Percentiles rank a stretch among this genome's conserved stretches.
These are phyloP conservation scores for Ampelomyces quisqualis DNA, from an alignment of 2,329 filamentous ascomycete species.

Conservation along the genomic window DNA sequence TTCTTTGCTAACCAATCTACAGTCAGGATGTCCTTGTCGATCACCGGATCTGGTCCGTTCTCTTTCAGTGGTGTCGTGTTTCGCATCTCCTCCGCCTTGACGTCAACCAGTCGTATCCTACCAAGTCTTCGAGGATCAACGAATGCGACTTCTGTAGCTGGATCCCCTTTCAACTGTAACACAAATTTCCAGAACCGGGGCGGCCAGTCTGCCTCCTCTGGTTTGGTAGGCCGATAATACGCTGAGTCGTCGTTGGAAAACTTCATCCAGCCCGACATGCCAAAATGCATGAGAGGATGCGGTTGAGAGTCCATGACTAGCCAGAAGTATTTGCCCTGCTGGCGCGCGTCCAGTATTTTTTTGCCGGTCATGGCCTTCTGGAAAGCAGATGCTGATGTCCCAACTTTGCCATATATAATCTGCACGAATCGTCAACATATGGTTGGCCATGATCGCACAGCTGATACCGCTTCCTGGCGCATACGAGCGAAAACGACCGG, in stretches of 20 bases:
- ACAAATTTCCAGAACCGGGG: conserved; percentile 89
- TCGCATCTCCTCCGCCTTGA: conserved; percentile 72
- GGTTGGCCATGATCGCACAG: too few relatives aligned
- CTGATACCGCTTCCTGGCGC: too few relatives aligned
- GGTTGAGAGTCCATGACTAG: conserved; percentile 75
- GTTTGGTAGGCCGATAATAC: conserved; percentile 70
- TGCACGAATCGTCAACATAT: conserved; percentile 7
- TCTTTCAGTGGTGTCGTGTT: conserved; percentile 77
- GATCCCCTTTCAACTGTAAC: conserved; percentile 63
- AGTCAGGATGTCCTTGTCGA: conserved; percentile 76
- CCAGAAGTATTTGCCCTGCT: conserved; percentile 98
- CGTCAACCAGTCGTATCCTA: conserved; percentile 79
- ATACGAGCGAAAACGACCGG: too few relatives aligned
- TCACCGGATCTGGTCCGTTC: conserved; percentile 90
- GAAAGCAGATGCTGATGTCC: conserved; percentile 75
- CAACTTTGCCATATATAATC: conserved; percentile 88
- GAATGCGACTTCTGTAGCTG: conserved; percentile 71
- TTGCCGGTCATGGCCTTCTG: conserved; percentile 72
- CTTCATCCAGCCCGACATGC: conserved; percentile 77
- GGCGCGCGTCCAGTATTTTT: conserved; percentile 69
- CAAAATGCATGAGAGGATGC: conserved; percentile 87
- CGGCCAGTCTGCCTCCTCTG: conserved; percentile 71
- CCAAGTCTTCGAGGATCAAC: conserved; percentile 79
- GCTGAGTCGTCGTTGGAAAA: conserved; percentile 75
- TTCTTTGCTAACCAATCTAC: conserved; percentile 71